phyloP scores from a whole-genome alignment of 2,329 filamentous ascomycete genomes.

The Tolypocladium sp. region DNA sequence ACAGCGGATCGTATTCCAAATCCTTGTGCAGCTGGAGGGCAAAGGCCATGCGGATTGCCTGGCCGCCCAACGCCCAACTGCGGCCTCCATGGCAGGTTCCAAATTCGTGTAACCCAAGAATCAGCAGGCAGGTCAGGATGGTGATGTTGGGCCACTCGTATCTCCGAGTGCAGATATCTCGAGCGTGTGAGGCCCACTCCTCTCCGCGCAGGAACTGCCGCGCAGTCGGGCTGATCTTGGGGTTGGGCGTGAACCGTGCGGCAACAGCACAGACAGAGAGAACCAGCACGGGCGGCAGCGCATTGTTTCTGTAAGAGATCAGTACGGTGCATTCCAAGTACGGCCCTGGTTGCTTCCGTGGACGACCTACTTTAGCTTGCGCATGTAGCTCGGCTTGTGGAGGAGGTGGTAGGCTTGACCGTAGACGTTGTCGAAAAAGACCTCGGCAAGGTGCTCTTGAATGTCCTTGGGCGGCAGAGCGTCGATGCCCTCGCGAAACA shows the following conservation, averaged over 20 bases:
- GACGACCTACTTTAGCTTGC: slow-evolving; percentile 57
- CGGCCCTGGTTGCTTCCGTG: not conserved
- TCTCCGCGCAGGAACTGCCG: slow-evolving; percentile 78
- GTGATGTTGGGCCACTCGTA: slow-evolving; percentile 97
- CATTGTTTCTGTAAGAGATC: slow-evolving; percentile 24
- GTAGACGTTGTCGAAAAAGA: slow-evolving; percentile 94
- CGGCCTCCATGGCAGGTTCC: slow-evolving; percentile 93
- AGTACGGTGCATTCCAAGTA: not conserved
- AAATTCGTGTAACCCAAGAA: slow-evolving; percentile 89
- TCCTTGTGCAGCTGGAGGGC: slow-evolving; percentile 90
- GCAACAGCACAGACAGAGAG: slow-evolving; percentile 93
- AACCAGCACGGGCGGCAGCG: slow-evolving; percentile 79
- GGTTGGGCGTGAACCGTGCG: slow-evolving; percentile 89
- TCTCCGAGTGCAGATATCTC: slow-evolving; percentile 75
- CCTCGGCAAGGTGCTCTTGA: slow-evolving; percentile 85
- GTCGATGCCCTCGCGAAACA: slow-evolving; percentile 75
- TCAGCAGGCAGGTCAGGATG: slow-evolving; percentile 80
- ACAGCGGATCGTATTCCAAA: slow-evolving; percentile 69
- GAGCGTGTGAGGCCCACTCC: slow-evolving; percentile 80
- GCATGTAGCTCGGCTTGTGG: slow-evolving; percentile 96
- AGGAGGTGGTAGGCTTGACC: slow-evolving; percentile 90
- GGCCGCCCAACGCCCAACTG: slow-evolving; percentile 92
- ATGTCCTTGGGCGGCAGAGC: slow-evolving; percentile 76
- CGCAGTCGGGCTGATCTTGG: slow-evolving; percentile 64
- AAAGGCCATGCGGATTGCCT: slow-evolving; percentile 95